These are phyloP conservation scores for Cruciata laevipes DNA, from an alignment of 257 asterid genomes.

Conservation along the genomic window DNA sequence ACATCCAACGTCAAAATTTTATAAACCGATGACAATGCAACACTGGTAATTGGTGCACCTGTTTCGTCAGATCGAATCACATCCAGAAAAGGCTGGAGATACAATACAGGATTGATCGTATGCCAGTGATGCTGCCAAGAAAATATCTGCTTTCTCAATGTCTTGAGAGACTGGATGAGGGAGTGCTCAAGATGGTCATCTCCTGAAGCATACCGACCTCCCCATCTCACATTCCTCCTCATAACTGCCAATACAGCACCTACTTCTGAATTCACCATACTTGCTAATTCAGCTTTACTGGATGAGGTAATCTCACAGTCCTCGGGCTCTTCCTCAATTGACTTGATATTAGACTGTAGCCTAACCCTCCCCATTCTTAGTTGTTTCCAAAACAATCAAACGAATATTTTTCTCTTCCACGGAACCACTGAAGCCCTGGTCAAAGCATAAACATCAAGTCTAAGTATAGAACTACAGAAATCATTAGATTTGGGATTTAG, in stretches of 20 bases:
- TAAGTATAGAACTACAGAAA: background rate
- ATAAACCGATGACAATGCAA: slow-evolving; percentile 85
- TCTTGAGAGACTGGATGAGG: slow-evolving; percentile 82
- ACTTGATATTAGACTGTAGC: slow-evolving; percentile 71
- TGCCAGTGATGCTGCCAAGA: slow-evolving; percentile 84
- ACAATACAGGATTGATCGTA: slow-evolving; percentile 60
- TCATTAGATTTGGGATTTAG: background rate
- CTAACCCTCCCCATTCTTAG: slow-evolving; percentile 71
- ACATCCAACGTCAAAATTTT: slow-evolving; percentile 82
- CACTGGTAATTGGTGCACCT: slow-evolving; percentile 89
- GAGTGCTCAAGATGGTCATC: slow-evolving; percentile 97
- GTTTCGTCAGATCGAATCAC: slow-evolving; percentile 94
- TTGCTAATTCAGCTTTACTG: slow-evolving; percentile 58
- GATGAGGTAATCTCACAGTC: slow-evolving; percentile 61
- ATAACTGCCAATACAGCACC: slow-evolving; percentile 93
- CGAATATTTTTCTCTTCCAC: slow-evolving; percentile 16
- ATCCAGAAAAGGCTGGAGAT: slow-evolving; percentile 95
- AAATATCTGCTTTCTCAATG: slow-evolving; percentile 70
- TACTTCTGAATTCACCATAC: slow-evolving; percentile 84
- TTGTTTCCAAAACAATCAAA: slow-evolving; percentile 17
- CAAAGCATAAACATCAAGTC: slow-evolving; percentile 13
- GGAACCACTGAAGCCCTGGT: slow-evolving; percentile 17
- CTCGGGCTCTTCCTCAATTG: slow-evolving; percentile 96
- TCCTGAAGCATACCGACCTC: slow-evolving; percentile 91
- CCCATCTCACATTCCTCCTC: slow-evolving; percentile 99